Conservation (phyloP, 305 asterid species). For the Lippia alba region DNA sequence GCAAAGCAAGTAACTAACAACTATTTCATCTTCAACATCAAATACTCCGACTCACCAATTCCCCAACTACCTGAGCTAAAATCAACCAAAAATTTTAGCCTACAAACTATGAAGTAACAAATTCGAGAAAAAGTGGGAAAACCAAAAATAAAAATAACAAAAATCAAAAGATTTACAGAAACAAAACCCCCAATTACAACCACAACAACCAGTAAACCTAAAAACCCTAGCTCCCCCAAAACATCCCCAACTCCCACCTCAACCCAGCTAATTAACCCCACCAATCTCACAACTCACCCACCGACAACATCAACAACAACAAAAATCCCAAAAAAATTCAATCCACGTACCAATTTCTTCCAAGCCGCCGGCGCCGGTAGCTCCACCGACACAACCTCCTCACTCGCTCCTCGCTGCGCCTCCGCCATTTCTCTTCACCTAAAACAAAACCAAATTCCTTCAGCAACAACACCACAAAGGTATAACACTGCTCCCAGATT, state of each 20-base stretch:
- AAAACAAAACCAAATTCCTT: constrained; percentile 16
- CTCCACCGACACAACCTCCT: constrained; percentile 63
- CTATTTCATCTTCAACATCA: no score
- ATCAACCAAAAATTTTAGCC: not conserved
- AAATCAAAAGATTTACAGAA: not conserved
- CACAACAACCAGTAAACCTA: not conserved
- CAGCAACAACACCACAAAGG: constrained; percentile 4
- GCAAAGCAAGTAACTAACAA: no score
- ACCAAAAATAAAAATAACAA: no score
- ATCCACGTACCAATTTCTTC: constrained; percentile 68
- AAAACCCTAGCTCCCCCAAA: not conserved
- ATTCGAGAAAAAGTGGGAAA: no score
- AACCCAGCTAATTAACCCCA: not conserved
- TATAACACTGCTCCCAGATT: no score
- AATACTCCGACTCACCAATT: no score
- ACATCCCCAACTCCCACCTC: no score
- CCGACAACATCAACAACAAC: not conserved
- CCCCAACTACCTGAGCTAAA: not conserved
- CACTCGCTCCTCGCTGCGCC: constrained; percentile 35
- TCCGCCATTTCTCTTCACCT: constrained; percentile 60
- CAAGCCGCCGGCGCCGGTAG: constrained; percentile 73
- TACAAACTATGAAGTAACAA: no score
- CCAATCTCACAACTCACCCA: not conserved
- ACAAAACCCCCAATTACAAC: not conserved
- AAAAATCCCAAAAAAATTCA: not conserved